Conservation (phyloP, 768 basidiomycete species). For the Lyophyllum atratum region DNA sequence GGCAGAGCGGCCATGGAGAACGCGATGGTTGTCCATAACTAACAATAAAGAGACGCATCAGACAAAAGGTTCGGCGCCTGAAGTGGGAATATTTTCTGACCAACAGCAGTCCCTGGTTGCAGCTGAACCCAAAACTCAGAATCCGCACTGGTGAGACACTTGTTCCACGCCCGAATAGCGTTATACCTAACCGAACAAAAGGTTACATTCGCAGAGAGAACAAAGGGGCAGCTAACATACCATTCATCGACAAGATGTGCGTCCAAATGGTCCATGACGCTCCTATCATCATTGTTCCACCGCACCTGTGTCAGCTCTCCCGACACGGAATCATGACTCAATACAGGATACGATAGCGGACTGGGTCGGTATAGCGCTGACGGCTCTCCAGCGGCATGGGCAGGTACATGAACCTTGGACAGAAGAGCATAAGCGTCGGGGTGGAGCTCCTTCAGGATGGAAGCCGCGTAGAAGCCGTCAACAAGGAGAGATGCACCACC, state of each 20-base stretch:
- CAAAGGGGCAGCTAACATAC: conserved; percentile 33
- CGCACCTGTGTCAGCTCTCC: conserved; percentile 75
- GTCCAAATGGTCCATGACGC: conserved; percentile 66
- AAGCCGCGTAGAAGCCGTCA: conserved; percentile 93
- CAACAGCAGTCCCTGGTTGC: conserved; percentile 81
- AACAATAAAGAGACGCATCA: not conserved
- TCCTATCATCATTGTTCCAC: conserved; percentile 96
- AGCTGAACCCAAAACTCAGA: conserved; percentile 93
- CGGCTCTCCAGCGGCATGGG: conserved; percentile 87
- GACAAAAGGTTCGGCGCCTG: not conserved
- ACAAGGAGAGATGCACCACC: conserved; percentile 93
- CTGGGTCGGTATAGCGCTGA: conserved; percentile 55
- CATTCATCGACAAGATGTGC: conserved; percentile 72
- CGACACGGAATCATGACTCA: conserved; percentile 62
- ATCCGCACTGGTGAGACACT: conserved; percentile 72
- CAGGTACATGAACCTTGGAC: conserved; percentile 66
- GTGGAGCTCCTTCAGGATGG: conserved; percentile 69
- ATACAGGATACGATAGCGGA: conserved; percentile 65
- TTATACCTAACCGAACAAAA: conserved; percentile 56
- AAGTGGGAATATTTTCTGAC: conserved; percentile 42
- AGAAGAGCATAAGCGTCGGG: conserved; percentile 73
- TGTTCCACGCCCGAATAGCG: conserved; percentile 79
- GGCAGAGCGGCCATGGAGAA: conserved; percentile 91
- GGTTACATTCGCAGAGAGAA: not conserved
- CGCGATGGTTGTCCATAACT: conserved; percentile 93